Base-by-base conservation (phyloP, 1,139 yeast genomes). In the Debaryomyces singareniensis region DNA sequence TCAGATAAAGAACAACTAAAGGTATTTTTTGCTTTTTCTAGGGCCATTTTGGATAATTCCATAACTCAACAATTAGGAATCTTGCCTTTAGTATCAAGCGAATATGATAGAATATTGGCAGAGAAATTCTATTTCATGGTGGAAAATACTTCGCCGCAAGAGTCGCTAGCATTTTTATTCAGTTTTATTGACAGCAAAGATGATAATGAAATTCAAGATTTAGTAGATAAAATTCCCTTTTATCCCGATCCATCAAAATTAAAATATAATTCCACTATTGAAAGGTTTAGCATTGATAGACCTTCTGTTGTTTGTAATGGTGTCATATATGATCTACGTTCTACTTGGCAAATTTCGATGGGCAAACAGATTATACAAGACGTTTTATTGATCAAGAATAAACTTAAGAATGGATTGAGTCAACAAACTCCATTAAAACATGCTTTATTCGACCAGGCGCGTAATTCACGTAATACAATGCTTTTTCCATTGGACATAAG, bases 61-160 rank as follows among this genome's bases (percentile, higher is more conserved):
- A 64, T 83, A 12, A 87, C 96, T 0, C 81, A 87, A 41, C 84
- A 89, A 49, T 49, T 91, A 33, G 98, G 96, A 3, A 39, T 91
- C 2, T 57, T 91, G 15, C 95, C 97, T 0, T 39, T 83, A 3
- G 56, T 45, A 5, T 54, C 49, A 2, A 49, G 46, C 2, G 55
- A 49, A 20, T 37, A 38, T 21, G 70, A 63, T 32, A 40, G 40
- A 5, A 28, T 31, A 4, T 31, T 67, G 14, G 64, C 70, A 0
- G 47, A 55, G 27, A 44, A 38, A 26, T 60, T 65, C 35, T 65
- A 60, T 39, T 61, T 49, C 26, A 43, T 66, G 21, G 48, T 55
- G 15, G 57, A 54, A 9, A 51, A 47, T 2, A 47, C 68, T 1
- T 44, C 47, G 13, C 33, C 55, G 2, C 51, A 49, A 31, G 72